Base-by-base conservation (phyloP, 2,329 filamentous ascomycete genomes). In the Aspergillus costaricaensis region DNA sequence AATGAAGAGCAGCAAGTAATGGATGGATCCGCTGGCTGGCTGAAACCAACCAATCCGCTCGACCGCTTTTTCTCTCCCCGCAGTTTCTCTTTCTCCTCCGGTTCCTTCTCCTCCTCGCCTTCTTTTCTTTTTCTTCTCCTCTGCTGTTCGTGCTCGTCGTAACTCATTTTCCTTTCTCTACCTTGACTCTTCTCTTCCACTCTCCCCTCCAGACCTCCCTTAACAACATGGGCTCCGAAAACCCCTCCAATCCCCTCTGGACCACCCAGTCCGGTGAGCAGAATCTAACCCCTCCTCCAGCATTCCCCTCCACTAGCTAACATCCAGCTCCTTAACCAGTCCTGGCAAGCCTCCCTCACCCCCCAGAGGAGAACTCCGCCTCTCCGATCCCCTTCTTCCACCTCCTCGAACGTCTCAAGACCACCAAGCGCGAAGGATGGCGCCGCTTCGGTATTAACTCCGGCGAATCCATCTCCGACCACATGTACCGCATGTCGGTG, bases 401-500 rank as follows among this genome's bases (percentile, higher is more conserved):
- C 81, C 83, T 97, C 62, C 86, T 99, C 64, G 91, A 96, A 77
- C 90, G 91, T 53, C 85, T 99, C 59, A 99, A 99, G 85, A 97
- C 93, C 7, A 96, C 91, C 63, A 96, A 96, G 77, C 90, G 95
- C 62, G 95, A 97, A 79, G 95, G 95, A 66, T 99, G 95, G 95
- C 86, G 91, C 58, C 87, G 95, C 39, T 97, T 97, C 74, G 88
- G 87, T 41, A 92, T 99, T 67, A 67, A 75, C 59, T 66, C 67
- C 60, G 90, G 91, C 74, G 95, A 99, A 78, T 96, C 92, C 2
- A 97, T 99, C 73, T 86, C 91, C 57, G 95, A 99, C 80, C 95
- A 99, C 83, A 99, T 99, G 95, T 99, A 98, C 80, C 92, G 95
- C 79, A 99, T 99, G 95, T 92, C 93, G 53, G 86, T 99, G 68